These are phyloP conservation scores for Ochetophila trinervis DNA, from an alignment of 306 rosid genomes.

Conservation along the genomic window DNA sequence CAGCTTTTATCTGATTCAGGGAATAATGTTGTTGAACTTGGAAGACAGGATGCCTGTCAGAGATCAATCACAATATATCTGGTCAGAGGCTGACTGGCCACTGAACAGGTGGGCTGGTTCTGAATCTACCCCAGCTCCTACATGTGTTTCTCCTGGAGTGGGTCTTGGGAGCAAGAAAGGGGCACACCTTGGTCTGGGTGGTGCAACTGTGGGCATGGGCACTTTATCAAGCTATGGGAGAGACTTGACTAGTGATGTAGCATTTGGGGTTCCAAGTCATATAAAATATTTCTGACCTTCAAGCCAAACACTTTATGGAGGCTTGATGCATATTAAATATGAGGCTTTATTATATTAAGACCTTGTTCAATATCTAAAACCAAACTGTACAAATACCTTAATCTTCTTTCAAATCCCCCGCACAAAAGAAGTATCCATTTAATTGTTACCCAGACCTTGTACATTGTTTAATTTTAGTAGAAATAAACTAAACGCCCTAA, in stretches of 20 bases:
- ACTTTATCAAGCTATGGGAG: slow-evolving; percentile 56
- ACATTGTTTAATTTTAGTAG: slow-evolving; percentile 8
- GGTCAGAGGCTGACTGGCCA: slow-evolving; percentile 94
- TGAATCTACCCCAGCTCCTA: slow-evolving; percentile 74
- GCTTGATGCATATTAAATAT: no score
- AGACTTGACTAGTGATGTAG: slow-evolving; percentile 68
- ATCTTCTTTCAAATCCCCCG: not conserved
- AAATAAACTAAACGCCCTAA: slow-evolving; percentile 23
- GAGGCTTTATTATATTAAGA: not conserved
- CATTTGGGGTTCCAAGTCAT: slow-evolving; percentile 62
- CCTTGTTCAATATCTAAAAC: not conserved
- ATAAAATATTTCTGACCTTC: slow-evolving; percentile 15
- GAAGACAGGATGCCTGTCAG: slow-evolving; percentile 42
- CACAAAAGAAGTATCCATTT: not conserved
- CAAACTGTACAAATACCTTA: not conserved
- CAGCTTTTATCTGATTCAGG: slow-evolving; percentile 51
- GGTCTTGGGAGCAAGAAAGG: slow-evolving; percentile 80
- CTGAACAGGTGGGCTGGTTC: slow-evolving; percentile 92
- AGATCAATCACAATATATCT: slow-evolving; percentile 54
- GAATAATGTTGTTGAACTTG: slow-evolving; percentile 70
- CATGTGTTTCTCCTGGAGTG: slow-evolving; percentile 78
- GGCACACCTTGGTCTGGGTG: slow-evolving; percentile 77
- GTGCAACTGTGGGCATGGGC: slow-evolving; percentile 75
- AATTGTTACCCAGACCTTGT: slow-evolving; percentile 4
- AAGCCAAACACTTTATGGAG: no score